Evolutionary conservation across 176 grass and related monocot species (phyloP), one percentile per base, ranked within the genome.

Genomic region (Phragmites australis): DNA sequence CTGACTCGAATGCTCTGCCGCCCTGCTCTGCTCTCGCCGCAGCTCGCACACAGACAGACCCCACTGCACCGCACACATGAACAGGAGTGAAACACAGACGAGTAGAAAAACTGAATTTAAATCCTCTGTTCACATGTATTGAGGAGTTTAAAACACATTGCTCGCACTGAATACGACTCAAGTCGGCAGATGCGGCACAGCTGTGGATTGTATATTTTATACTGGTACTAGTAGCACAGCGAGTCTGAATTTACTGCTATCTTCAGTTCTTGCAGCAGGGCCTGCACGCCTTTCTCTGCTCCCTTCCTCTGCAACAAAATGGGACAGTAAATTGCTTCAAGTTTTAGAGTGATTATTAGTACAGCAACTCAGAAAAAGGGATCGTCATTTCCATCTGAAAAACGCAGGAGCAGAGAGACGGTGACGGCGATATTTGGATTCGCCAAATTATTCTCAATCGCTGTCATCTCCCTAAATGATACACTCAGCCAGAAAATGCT

Each of bases 401-500:
- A 45, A 12, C 44, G 11, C 9, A 45, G 44, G 9, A 45, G 9
- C 34, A 37, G 44, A 37, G 44, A 9, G 44, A 12, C 8, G 44
- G 44, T 12, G 44, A 12, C 44, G 44, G 44, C 44, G 12, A 45
- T 12, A 45, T 12, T 12, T 45, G 44, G 16, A 37, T 2, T 5
- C 34, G 5, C 5, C 34, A 5, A 51, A 51, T 51, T 19, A 51
- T 51, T 51, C 49, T 13, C 49, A 6, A 30, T 75, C 71, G 81
- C 49, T 37, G 61, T 83, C 72, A 49, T 10, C 9, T 26, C 44
- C 54, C 63, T 85, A 72, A 85, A 72, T 79, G 83, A 43, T 72
- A 31, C 57, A 57, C 34, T 32, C 56, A 6, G 58, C 58, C 58
- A 32, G 58, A 61, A 31, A 85, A 65, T 46, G 75, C 52, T 37